Conservation (phyloP, 169 alveolate genomes). For the Perkinsus marinus region DNA sequence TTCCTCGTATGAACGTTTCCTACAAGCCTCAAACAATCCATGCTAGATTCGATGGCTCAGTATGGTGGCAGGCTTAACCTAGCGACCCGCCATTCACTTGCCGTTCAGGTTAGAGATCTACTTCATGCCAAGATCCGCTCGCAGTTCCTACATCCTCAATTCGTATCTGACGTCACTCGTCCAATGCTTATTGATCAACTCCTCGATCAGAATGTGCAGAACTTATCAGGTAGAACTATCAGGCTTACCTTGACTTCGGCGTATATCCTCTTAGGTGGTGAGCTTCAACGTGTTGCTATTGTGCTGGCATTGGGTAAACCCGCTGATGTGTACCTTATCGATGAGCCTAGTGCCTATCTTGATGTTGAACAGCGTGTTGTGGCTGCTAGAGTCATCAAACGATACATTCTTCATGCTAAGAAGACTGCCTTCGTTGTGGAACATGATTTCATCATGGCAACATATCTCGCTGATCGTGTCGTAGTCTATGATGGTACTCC, state of each 20-base stretch:
- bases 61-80: slow-evolving; percentile 37
- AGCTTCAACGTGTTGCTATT: slow-evolving; percentile 93
- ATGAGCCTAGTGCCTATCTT: slow-evolving; percentile 98
- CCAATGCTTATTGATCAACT: slow-evolving; percentile 85
- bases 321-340: slow-evolving; percentile 94
- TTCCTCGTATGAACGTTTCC: slow-evolving; percentile 83
- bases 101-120: slow-evolving; percentile 14
- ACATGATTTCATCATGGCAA: slow-evolving; percentile 99
- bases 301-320: slow-evolving; percentile 92
- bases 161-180: slow-evolving; percentile 88
- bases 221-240: not conserved
- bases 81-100: not conserved
- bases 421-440: slow-evolving; percentile 97
- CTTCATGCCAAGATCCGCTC: slow-evolving; percentile 76
- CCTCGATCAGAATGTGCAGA: slow-evolving; percentile 85
- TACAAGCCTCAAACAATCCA: slow-evolving; percentile 96
- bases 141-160: slow-evolving; percentile 74
- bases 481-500: slow-evolving; percentile 95
- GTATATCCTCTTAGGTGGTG: slow-evolving; percentile 77
- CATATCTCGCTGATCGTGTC: slow-evolving; percentile 98
- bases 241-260: not conserved
- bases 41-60: slow-evolving; percentile 94
- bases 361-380: slow-evolving; percentile 98
- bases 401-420: slow-evolving; percentile 90
- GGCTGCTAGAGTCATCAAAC: slow-evolving; percentile 94